phyloP scores from a whole-genome alignment of 139 green algal genomes.

The Nannochloris sp. region DNA sequence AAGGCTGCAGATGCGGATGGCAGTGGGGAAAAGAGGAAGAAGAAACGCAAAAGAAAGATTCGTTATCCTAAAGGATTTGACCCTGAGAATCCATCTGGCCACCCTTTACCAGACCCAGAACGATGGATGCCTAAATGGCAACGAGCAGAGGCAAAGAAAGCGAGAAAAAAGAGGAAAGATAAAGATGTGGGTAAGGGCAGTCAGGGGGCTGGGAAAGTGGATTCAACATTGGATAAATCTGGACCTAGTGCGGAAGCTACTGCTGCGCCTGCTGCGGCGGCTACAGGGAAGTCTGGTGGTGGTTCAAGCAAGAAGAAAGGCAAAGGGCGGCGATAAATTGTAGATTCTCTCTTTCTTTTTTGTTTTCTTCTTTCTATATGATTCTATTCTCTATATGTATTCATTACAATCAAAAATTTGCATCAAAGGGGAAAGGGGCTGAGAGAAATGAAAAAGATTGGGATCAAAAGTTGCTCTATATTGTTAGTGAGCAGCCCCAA shows the following conservation, averaged over 20 bases:
- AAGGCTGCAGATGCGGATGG: not conserved
- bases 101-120: constrained; percentile 81
- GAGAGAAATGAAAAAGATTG: too few species aligned
- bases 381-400: too few species aligned
- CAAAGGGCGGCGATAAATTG: constrained; percentile 11
- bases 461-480: too few species aligned
- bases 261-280: not conserved
- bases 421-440: too few species aligned
- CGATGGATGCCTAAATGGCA: constrained; percentile 95
- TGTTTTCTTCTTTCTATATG: not conserved
- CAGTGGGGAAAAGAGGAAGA: constrained; percentile 22
- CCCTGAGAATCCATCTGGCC: constrained; percentile 67
- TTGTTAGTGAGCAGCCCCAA: too few species aligned
- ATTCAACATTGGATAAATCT: constrained; percentile 34
- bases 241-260: not conserved
- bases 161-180: constrained; percentile 42
- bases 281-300: not conserved
- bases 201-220: constrained; percentile 56
- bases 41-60: constrained; percentile 58
- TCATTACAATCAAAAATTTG: too few species aligned
- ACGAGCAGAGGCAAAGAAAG: constrained; percentile 69
- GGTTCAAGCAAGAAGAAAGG: constrained; percentile 3
- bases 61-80: constrained; percentile 82
- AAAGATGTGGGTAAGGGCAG: constrained; percentile 50
- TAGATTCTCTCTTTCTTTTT: not conserved